Evolutionary conservation across 2,329 filamentous ascomycete genomes (phyloP), one percentile per base, ranked within the genome.

Genomic region (Aspergillus hiratsukae): DNA sequence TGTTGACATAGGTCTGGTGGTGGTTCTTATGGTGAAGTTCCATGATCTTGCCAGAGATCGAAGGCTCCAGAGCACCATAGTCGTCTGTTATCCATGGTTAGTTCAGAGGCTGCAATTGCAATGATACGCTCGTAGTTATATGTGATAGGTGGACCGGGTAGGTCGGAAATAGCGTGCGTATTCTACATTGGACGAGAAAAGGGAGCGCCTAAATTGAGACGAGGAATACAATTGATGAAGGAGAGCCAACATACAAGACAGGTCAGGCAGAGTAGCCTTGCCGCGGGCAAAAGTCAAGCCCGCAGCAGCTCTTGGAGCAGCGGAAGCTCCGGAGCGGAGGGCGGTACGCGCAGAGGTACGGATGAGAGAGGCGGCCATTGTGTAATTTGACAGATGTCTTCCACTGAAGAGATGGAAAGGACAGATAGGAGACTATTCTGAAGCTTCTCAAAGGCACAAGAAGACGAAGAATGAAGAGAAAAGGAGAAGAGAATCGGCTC

Each of bases 1-100:
- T 88, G 76, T 87, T 94, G 67, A 96, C 90, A 75, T 96, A 96
- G 69, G 91, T 92, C 77, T 93, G 87, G 81, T 96, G 92, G 83
- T 96, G 91, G 78, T 91, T 93, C 79, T 84, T 87, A 84, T 96
- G 89, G 82, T 96, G 92, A 48, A 96, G 85, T 80, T 96, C 90
- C 92, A 96, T 96, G 80, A 96, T 96, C 78, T 94, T 86, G 74
- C 89, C 88, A 50, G 88, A 92, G 79, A 96, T 83, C 72, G 82
- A 76, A 64, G 84, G 85, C 80, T 99, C 94, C 68, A 99, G 91
- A 52, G 92, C 94, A 72, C 88, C 90, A 76, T 97, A 99, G 82
- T 97, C 94, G 74, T 97, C 93, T 96, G 64, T 11, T 17, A 27
- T 31, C 37, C 19, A 46, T 31, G 25, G 48, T 63, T 49, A 64